A percentile compares a stretch with the other conserved stretches of the same genome.
phyloP scores from a whole-genome alignment of 202 grass and related monocot species.

The Panicum hallii region DNA sequence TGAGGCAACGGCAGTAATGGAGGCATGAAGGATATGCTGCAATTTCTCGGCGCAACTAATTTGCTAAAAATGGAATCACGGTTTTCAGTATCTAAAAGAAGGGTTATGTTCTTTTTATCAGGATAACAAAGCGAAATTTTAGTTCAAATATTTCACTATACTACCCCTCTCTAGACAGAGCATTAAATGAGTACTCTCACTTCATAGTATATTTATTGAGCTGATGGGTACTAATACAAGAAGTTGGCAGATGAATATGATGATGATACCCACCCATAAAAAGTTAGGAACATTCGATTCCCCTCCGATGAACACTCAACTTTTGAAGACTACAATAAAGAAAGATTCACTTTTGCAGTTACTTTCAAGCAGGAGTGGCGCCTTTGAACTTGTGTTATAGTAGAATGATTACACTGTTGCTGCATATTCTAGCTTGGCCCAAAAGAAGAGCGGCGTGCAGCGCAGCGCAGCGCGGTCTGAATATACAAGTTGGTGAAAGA shows the following conservation, averaged over 20 bases:
- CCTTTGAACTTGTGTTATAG: constrained; percentile 23
- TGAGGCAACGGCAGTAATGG: no score
- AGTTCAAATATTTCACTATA: background rate
- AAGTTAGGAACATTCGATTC: constrained; percentile 22
- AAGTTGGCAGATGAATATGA: constrained; percentile 7
- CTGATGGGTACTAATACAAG: background rate
- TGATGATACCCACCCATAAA: constrained; percentile 19
- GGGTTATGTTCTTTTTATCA: background rate
- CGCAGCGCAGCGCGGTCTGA: background rate
- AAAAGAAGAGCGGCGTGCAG: constrained; percentile 18
- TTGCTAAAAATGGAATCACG: background rate
- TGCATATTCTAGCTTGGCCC: constrained; percentile 27
- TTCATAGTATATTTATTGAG: background rate
- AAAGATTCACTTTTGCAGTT: constrained; percentile 24
- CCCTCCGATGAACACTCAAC: background rate
- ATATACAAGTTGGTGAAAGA: constrained; percentile 16
- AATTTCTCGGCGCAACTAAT: background rate
- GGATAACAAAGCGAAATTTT: background rate
- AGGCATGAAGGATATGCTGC: background rate
- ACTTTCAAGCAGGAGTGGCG: background rate
- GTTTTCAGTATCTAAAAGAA: no score
- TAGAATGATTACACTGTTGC: constrained; percentile 27
- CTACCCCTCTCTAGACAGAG: background rate
- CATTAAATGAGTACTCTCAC: background rate
- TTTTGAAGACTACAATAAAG: constrained; percentile 21